Evolutionary conservation across 352 stramenopile species (phyloP), one percentile per base, ranked within the genome.

Genomic region (Phytophthora megakarya): DNA sequence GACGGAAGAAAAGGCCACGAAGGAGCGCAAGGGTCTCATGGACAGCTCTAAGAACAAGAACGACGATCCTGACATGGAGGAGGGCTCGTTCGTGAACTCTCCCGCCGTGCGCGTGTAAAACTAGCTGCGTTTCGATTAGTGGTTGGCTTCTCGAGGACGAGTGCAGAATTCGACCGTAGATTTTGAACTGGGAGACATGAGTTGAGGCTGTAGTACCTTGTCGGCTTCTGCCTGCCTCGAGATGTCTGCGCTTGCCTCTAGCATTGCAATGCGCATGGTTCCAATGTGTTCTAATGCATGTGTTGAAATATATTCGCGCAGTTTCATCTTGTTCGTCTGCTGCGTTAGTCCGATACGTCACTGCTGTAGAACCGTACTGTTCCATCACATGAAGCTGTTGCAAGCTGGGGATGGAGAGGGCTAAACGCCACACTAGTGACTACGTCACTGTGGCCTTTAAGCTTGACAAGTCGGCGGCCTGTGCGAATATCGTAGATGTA

Each of bases 401-500:
- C 85, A n/a, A 97, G 75, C 62, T 95, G 84, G 1, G 90, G 86
- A 33, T 89, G 58, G 15, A 95, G 40, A 8, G 87, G 90, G 51
- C 81, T 92, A 59, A 94, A 97, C 0, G 78, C 86, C 1, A 97
- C 84, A 40, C 57, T 70, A 8, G 88, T 90, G 43, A 97, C 85
- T 1, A 86, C 85, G 62, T 96, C 88, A 6, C 54, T 81, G 66
- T 96, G 87, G 3, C 82, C 77, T 1, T 69, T 54, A 6, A 95
- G 74, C 60, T 84, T 88, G 44, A 72, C 70, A 6, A 94, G 56
- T 22, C 65, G 76, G 3, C 85, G 66, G 1, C 86, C 78, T 16
- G 74, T 96, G 46, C 88, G 86, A 46, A 97, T 75, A 55, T 97
- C 90, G 72, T 96, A 97, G 40, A 97, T 49, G 62, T 95, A 96